Conservation (phyloP, 1,139 yeast genomes). For the Suhomyces chickasaworum region DNA sequence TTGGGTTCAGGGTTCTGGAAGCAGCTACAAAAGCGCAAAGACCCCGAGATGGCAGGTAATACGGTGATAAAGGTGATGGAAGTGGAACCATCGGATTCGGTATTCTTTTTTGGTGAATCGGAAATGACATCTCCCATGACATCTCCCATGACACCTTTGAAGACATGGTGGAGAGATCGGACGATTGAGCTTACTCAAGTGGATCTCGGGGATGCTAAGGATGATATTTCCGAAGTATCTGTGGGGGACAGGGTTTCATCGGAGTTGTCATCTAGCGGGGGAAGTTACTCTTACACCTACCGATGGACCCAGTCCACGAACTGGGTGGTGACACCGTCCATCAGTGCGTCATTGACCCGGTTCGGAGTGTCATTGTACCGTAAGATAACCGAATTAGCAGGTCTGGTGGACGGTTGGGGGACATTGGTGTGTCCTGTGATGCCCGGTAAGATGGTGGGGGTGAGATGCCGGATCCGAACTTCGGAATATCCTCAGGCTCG, state of each 20-base stretch:
- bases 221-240: slow-evolving; percentile 16
- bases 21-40: slow-evolving; percentile 14
- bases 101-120: slow-evolving; percentile 18
- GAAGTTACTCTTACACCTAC: slow-evolving; percentile 20
- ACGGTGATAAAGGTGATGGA: slow-evolving; percentile 19
- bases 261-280: slow-evolving; percentile 22
- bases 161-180: slow-evolving; percentile 5
- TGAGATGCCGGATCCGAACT: slow-evolving; percentile 19
- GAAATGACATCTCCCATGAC: slow-evolving; percentile 9
- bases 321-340: not conserved
- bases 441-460: slow-evolving; percentile 23
- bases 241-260: slow-evolving; percentile 24
- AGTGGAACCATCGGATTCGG: slow-evolving; percentile 18
- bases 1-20: slow-evolving; percentile 22
- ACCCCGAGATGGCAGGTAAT: slow-evolving; percentile 16
- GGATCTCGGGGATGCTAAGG: slow-evolving; percentile 19
- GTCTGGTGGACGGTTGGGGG: slow-evolving; percentile 19
- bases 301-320: slow-evolving; percentile 10
- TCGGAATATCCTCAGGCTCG: slow-evolving; percentile 21
- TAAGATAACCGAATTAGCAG: not conserved
- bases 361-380: slow-evolving; percentile 7
- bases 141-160: not conserved
- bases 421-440: slow-evolving; percentile 20
- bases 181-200: slow-evolving; percentile 23
- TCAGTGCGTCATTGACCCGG: not conserved